These are phyloP conservation scores for Ceratobasidium sp. DNA, from an alignment of 1,284 basidiomycete genomes.

Conservation along the genomic window DNA sequence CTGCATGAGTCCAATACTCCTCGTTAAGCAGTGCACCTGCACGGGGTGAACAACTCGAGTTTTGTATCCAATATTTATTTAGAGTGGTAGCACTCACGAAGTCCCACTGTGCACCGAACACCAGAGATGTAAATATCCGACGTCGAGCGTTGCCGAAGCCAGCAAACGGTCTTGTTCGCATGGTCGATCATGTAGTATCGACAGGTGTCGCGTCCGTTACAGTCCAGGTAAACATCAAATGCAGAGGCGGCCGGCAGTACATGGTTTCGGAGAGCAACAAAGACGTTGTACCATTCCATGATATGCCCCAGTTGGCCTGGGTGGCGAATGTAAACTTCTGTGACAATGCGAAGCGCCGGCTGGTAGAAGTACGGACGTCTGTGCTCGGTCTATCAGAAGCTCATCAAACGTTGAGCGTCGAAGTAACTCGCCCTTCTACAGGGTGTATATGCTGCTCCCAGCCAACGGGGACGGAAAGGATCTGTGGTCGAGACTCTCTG, in stretches of 20 bases:
- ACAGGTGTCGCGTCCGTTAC: conserved; percentile 15
- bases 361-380: not conserved
- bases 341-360: not conserved
- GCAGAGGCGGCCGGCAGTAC: conserved; percentile 15
- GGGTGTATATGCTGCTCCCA: conserved; percentile 15
- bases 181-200: conserved; percentile 36
- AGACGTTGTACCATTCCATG: not conserved
- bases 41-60: too few species aligned
- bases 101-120: not conserved
- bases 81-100: conserved; percentile 1
- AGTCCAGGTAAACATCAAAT: conserved; percentile 32
- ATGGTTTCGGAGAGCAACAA: not conserved
- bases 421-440: not conserved
- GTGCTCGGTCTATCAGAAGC: not conserved
- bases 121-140: conserved; percentile 25
- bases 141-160: conserved; percentile 14
- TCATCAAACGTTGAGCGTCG: not conserved
- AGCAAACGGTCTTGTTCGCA: conserved; percentile 17
- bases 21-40: too few species aligned
- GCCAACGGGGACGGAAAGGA: not conserved
- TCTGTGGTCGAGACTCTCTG: not conserved
- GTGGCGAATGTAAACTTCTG: conserved; percentile 17
- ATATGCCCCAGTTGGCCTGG: not conserved
- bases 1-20: conserved; percentile 45
- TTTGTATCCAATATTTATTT: not conserved